Conservation (phyloP, 208 protist genomes). For the Trichomonas gallinae region DNA sequence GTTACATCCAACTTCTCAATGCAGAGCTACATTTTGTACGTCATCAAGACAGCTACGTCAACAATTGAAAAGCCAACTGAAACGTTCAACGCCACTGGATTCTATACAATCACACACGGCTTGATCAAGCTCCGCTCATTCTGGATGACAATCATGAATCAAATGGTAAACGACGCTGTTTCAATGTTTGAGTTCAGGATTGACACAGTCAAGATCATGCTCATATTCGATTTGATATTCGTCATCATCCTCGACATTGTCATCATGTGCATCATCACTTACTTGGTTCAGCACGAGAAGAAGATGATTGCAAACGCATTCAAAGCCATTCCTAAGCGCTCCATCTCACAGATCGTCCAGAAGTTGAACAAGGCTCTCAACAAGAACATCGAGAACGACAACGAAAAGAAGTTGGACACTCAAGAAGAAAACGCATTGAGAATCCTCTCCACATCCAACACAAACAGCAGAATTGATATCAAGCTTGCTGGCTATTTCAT, state of each 20-base stretch:
- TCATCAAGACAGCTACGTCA: background rate
- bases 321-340: background rate
- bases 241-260: background rate
- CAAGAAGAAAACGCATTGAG: background rate
- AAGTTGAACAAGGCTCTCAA: background rate
- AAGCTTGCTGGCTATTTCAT: background rate
- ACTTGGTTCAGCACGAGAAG: background rate
- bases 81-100: background rate
- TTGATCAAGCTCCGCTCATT: background rate
- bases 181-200: background rate
- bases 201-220: background rate
- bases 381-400: background rate
- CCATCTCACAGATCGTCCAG: background rate
- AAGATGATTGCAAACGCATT: background rate
- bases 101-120: background rate
- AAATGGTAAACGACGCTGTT: background rate
- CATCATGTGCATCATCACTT: background rate
- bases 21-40: background rate
- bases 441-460: background rate
- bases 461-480: background rate
- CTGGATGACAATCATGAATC: background rate
- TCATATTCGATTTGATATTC: background rate
- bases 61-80: background rate
- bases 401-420: background rate
- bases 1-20: background rate